Percentiles rank a stretch among this genome's conserved stretches.
Conservation (phyloP, 768 basidiomycete species). For the Boletus edulis region DNA sequence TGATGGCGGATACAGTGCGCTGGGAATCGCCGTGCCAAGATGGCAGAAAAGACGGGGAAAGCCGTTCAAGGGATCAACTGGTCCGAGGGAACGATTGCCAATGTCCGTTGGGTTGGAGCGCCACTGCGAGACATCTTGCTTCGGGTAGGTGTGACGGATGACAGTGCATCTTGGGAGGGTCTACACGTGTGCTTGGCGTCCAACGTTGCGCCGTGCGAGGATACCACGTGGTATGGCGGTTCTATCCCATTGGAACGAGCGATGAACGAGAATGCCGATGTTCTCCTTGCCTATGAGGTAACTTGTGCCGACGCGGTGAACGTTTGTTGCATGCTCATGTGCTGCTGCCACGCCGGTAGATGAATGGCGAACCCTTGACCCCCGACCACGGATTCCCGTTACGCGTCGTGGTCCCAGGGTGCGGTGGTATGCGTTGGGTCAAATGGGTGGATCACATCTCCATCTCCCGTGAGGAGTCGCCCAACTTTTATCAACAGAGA, state of each 20-base stretch:
- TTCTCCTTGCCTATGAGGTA: constrained; percentile 64
- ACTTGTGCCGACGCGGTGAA: not conserved
- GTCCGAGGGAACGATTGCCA: constrained; percentile 68
- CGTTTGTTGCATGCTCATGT: not conserved
- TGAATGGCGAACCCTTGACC: constrained; percentile 59
- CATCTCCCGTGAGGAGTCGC: constrained; percentile 51
- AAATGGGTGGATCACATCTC: constrained; percentile 70
- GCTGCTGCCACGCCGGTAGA: constrained; percentile 29
- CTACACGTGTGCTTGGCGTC: constrained; percentile 62
- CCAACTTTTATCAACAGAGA: constrained; percentile 68
- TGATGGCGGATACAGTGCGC: constrained; percentile 42
- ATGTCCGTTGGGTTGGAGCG: constrained; percentile 65
- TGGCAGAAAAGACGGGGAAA: constrained; percentile 50
- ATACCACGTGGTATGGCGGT: constrained; percentile 60
- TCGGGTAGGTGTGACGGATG: constrained; percentile 37
- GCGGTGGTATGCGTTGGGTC: constrained; percentile 69
- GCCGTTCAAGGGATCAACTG: constrained; percentile 58
- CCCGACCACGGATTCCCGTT: constrained; percentile 65
- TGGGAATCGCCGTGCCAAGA: constrained; percentile 65
- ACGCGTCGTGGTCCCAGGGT: constrained; percentile 67
- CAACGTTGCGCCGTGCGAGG: constrained; percentile 56
- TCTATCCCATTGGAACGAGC: constrained; percentile 58
- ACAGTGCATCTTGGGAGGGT: constrained; percentile 18
- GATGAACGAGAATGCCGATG: constrained; percentile 44
- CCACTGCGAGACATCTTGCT: constrained; percentile 55